Percentiles rank a stretch among this genome's conserved stretches.
phyloP scores from a whole-genome alignment of 345 rosid species.

The Ceriops tagal region DNA sequence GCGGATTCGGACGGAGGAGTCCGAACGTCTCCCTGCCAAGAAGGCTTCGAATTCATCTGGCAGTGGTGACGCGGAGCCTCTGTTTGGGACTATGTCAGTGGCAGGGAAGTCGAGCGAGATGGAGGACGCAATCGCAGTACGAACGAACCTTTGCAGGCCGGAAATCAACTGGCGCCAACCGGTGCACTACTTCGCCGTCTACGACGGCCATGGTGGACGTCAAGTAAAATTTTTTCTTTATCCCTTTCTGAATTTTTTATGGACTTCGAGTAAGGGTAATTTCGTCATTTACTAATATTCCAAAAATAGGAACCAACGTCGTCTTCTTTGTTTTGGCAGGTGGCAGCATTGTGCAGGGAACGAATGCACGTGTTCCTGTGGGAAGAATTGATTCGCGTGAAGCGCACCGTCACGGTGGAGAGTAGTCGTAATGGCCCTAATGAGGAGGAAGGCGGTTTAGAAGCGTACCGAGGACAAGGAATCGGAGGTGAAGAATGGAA shows the following conservation, averaged over 20 bases:
- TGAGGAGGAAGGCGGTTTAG: neutral
- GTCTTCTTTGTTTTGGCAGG: slow-evolving; percentile 26
- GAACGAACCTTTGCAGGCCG: slow-evolving; percentile 44
- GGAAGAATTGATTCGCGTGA: slow-evolving; percentile 43
- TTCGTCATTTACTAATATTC: slow-evolving; percentile 13
- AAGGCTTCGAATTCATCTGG: slow-evolving; percentile 13
- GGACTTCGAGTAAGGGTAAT: slow-evolving; percentile 2
- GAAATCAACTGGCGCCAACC: slow-evolving; percentile 40
- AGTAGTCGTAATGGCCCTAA: neutral
- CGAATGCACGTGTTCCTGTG: slow-evolving; percentile 45
- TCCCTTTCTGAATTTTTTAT: neutral
- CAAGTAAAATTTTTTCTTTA: slow-evolving; percentile 26
- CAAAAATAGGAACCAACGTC: neutral
- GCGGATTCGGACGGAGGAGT: slow-evolving; percentile 21
- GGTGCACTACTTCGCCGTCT: slow-evolving; percentile 75
- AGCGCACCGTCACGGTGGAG: neutral
- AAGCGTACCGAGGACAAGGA: neutral
- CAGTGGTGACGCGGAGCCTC: slow-evolving; percentile 25
- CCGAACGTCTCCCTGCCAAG: slow-evolving; percentile 12
- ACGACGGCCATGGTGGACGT: slow-evolving; percentile 83
- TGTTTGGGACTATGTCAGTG: slow-evolving; percentile 50
- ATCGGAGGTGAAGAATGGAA: slow-evolving; percentile 7
- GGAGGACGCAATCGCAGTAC: slow-evolving; percentile 54
- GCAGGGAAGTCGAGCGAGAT: slow-evolving; percentile 56
- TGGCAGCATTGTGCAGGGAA: slow-evolving; percentile 45